Evolutionary conservation across 371 early-diverging fungal species (phyloP), one percentile per base, ranked within the genome.

Genomic region (Sporodiniella umbellata): DNA sequence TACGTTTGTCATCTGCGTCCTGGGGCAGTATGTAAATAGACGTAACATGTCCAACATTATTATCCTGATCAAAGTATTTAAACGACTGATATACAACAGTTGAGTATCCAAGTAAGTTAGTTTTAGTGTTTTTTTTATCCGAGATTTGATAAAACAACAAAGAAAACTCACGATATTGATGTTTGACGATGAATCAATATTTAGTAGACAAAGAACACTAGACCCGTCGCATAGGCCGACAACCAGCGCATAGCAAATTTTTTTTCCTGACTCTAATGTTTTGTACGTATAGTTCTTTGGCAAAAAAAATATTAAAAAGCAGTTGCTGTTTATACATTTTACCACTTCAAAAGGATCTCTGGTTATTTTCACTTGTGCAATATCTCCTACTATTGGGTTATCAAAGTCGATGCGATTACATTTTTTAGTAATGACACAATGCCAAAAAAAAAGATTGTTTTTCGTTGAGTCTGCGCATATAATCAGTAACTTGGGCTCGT

Each of bases 11-110:
- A 11, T 31, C 39, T 33, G 45, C 31, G 23, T 56, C 56, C 3
- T 50, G 45, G 30, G 50, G 24, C 10, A 56, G n/a, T 8, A 56
- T 56, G 43, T 44, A 49, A 30, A 56, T 56, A 3, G 56, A 33
- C 1, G 56, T 56, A 15, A 49, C 45, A 25, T 50, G 30, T 7
- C 56, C 56, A 30, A 45, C 35, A 35, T 52, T 30, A 11, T 39
- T 25, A 19, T 33, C 11, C n/a, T 35, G 35, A 5, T 14, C 42
- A 17, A 44, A 22, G 0, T 21, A 33, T 37, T 26, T 44, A 11
- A 48, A 43, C 3, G 49, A 22, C 40, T 40, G 18, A n/a, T n/a
- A n/a, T n/a, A n/a, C n/a, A n/a, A n/a, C n/a, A n/a, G n/a, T n/a
- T n/a, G n/a, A n/a, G n/a, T n/a, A n/a, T n/a, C n/a, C n/a, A n/a